These are phyloP conservation scores for Cyberlindnera amylophila DNA, from an alignment of 805 yeast species.

Conservation along the genomic window DNA sequence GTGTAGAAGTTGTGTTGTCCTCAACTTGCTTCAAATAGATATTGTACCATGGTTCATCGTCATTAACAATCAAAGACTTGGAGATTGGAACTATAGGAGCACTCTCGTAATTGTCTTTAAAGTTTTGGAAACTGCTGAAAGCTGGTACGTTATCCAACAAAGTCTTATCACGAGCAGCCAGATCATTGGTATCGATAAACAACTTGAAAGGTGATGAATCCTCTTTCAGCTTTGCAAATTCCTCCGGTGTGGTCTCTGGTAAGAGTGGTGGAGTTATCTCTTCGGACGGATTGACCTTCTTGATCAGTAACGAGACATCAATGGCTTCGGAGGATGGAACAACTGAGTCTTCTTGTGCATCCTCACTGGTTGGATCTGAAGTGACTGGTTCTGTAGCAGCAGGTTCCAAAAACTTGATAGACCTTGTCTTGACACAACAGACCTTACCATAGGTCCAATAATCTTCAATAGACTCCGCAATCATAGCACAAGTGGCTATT, in stretches of 20 bases:
- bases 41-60: constrained; percentile 63
- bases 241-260: constrained; percentile 32
- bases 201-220: constrained; percentile 31
- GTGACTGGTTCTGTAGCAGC: constrained; percentile 9
- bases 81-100: constrained; percentile 55
- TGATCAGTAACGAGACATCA: constrained; percentile 34
- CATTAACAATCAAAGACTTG: constrained; percentile 58
- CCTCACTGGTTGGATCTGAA: constrained; percentile 11
- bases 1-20: constrained; percentile 35
- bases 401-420: constrained; percentile 32
- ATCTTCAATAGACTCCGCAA: constrained; percentile 72
- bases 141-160: constrained; percentile 33
- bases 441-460: constrained; percentile 76
- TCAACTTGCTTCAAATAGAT: constrained; percentile 47
- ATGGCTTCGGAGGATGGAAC: constrained; percentile 26
- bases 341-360: neutral
- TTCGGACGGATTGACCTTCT: constrained; percentile 31
- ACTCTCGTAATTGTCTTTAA: constrained; percentile 28
- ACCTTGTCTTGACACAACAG: constrained; percentile 55
- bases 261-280: constrained; percentile 25
- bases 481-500: constrained; percentile 60
- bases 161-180: constrained; percentile 31
- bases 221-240: constrained; percentile 17
- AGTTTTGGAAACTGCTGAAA: constrained; percentile 28
- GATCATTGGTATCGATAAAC: constrained; percentile 29